phyloP scores from a whole-genome alignment of 1,284 basidiomycete species.

The Microbotryum violaceum region DNA sequence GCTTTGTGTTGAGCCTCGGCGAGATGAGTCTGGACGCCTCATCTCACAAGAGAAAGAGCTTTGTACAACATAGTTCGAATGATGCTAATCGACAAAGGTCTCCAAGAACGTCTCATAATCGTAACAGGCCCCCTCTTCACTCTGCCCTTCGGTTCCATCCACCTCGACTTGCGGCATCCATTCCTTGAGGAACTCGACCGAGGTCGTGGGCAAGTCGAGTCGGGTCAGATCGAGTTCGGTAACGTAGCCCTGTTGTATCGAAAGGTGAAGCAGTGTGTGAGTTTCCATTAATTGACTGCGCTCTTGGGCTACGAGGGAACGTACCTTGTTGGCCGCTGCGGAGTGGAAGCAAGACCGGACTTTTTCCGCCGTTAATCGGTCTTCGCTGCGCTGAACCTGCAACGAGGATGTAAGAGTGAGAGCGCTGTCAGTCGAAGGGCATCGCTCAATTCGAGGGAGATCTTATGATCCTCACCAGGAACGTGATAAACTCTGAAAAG shows the following conservation, averaged over 20 bases:
- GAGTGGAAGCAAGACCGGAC: slow-evolving; percentile 88
- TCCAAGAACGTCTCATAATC: slow-evolving; percentile 22
- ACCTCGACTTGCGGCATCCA: slow-evolving; percentile 10
- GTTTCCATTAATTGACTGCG: background rate
- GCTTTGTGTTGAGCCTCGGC: too few species aligned
- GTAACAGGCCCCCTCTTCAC: background rate
- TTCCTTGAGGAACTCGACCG: slow-evolving; percentile 64
- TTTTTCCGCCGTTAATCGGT: slow-evolving; percentile 87
- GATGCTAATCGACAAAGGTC: slow-evolving; percentile 1
- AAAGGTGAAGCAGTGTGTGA: slow-evolving; percentile 9
- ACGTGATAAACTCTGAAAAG: slow-evolving; percentile 90
- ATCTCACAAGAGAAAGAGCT: too few species aligned
- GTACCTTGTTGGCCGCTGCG: slow-evolving; percentile 79
- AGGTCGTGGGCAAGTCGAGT: slow-evolving; percentile 68
- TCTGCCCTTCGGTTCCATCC: background rate
- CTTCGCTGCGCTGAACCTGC: slow-evolving; percentile 89
- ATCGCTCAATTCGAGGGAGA: background rate
- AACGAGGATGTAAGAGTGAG: slow-evolving; percentile 6
- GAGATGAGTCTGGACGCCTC: too few species aligned
- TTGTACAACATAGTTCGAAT: background rate
- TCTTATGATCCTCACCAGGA: slow-evolving; percentile 56
- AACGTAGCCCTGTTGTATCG: slow-evolving; percentile 64
- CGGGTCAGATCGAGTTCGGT: slow-evolving; percentile 87
- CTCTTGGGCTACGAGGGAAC: slow-evolving; percentile 24
- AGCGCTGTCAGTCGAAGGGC: background rate